phyloP scores from a whole-genome alignment of 1,284 basidiomycete species.

The Rhodotorula sp. region DNA sequence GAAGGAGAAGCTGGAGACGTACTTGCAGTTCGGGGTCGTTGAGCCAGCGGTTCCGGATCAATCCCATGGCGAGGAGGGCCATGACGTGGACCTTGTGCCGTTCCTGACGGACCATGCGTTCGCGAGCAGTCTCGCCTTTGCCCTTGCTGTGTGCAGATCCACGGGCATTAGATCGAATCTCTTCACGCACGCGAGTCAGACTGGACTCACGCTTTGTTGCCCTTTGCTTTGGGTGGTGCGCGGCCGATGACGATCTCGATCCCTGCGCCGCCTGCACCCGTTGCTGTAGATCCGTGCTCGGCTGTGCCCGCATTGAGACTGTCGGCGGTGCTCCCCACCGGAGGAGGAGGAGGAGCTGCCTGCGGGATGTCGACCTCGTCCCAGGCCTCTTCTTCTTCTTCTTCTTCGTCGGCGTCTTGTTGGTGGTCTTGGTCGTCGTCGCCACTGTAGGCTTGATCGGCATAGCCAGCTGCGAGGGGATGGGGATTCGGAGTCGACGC shows the following conservation, averaged over 20 bases:
- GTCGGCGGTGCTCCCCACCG: too few species aligned
- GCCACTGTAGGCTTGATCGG: not conserved
- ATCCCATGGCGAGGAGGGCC: slow-evolving; percentile 70
- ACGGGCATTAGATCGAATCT: too few species aligned
- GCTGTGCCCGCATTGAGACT: slow-evolving; percentile 3
- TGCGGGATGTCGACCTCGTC: slow-evolving; percentile 60
- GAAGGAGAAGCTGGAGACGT: slow-evolving; percentile 7
- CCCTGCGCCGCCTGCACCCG: slow-evolving; percentile 39
- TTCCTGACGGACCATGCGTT: slow-evolving; percentile 70
- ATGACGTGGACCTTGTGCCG: slow-evolving; percentile 86
- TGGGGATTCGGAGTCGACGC: not conserved
- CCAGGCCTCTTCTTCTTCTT: slow-evolving; percentile 65
- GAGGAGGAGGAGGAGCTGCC: not conserved
- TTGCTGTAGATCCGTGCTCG: slow-evolving; percentile 9
- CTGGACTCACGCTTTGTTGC: slow-evolving; percentile 40
- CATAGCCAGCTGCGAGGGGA: not conserved
- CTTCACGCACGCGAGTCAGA: slow-evolving; percentile 3
- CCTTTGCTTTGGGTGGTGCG: slow-evolving; percentile 18
- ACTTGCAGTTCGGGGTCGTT: slow-evolving; percentile 82
- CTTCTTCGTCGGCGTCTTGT: slow-evolving; percentile 42
- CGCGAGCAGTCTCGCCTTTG: slow-evolving; percentile 50
- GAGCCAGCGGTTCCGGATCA: slow-evolving; percentile 77
- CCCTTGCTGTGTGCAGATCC: not conserved
- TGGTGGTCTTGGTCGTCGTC: not conserved
- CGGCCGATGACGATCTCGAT: slow-evolving; percentile 37